These are phyloP conservation scores for Kodamaea sagamina DNA, from an alignment of 805 yeast species.

Conservation along the genomic window DNA sequence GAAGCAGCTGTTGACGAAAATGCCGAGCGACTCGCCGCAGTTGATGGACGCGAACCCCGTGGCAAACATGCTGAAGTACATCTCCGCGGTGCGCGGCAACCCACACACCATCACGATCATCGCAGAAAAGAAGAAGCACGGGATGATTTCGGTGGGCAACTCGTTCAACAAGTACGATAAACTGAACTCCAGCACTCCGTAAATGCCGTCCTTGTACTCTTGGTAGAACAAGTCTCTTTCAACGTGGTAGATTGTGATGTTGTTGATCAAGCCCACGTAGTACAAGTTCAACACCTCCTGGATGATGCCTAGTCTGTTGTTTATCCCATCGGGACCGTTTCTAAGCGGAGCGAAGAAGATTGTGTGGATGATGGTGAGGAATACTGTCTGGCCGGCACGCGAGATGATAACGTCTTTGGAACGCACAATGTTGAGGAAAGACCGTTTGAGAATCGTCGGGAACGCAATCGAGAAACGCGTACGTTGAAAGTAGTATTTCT, in stretches of 20 bases:
- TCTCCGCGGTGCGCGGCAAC: constrained; percentile 24
- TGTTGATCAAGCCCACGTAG: constrained; percentile 29
- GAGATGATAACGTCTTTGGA: constrained; percentile 24
- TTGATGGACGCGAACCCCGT: constrained; percentile 22
- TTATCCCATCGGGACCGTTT: constrained; percentile 22
- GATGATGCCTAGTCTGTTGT: constrained; percentile 27
- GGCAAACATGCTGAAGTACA: constrained; percentile 25
- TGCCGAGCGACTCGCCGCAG: constrained; percentile 31
- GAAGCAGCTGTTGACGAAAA: constrained; percentile 25
- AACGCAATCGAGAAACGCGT: constrained; percentile 13
- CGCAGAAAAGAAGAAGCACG: constrained; percentile 22
- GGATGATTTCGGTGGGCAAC: constrained; percentile 26
- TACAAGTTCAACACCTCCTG: constrained; percentile 27
- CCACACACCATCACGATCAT: constrained; percentile 27
- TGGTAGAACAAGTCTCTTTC: constrained; percentile 30
- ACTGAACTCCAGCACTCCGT: constrained; percentile 25
- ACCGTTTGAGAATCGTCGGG: constrained; percentile 20
- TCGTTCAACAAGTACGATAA: constrained; percentile 27
- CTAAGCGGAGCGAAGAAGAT: constrained; percentile 28
- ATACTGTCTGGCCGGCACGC: constrained; percentile 21
- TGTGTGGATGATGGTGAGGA: constrained; percentile 23
- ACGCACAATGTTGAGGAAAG: constrained; percentile 22
- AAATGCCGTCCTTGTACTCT: constrained; percentile 27
- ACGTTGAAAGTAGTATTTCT: constrained; percentile 2
- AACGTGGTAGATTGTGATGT: constrained; percentile 25